These are phyloP conservation scores for Phytophthora foliorum DNA, from an alignment of 352 stramenopile species.

Conservation along the genomic window DNA sequence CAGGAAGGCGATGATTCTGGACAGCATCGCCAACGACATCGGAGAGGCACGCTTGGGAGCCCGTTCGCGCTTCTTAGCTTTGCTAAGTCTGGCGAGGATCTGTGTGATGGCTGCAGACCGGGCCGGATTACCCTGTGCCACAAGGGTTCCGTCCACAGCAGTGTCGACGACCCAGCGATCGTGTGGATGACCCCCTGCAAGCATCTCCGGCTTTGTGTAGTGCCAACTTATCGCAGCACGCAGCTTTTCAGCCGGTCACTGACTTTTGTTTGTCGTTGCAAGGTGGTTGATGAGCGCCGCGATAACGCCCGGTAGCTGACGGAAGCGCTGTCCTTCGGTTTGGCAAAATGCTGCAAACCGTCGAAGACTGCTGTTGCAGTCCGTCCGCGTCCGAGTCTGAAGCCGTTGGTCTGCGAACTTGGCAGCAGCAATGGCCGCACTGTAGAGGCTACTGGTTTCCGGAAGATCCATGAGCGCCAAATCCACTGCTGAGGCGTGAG, in stretches of 20 bases:
- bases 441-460: conserved; percentile 16
- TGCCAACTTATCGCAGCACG: conserved; percentile 7
- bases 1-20: neutral
- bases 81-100: conserved; percentile 15
- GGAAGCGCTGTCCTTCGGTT: conserved; percentile 20
- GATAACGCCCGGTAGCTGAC: conserved; percentile 28
- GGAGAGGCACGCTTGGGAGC: conserved; percentile 17
- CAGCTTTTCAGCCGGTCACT: conserved; percentile 19
- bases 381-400: neutral
- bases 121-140: conserved; percentile 8
- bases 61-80: conserved; percentile 17
- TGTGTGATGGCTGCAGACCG: conserved; percentile 9
- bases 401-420: conserved; percentile 22
- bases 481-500: too few relatives aligned
- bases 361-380: conserved; percentile 29
- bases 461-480: conserved; percentile 24
- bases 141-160: neutral
- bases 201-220: conserved; percentile 23
- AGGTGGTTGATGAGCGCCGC: conserved; percentile 36
- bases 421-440: conserved; percentile 22
- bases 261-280: neutral
- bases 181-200: conserved; percentile 16
- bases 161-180: conserved; percentile 15
- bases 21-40: conserved; percentile 16
- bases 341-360: conserved; percentile 31